Percentiles rank a stretch among this genome's conserved stretches.
Conservation (phyloP, 1,284 basidiomycete species). For the Sanguinoderma infundibulare region DNA sequence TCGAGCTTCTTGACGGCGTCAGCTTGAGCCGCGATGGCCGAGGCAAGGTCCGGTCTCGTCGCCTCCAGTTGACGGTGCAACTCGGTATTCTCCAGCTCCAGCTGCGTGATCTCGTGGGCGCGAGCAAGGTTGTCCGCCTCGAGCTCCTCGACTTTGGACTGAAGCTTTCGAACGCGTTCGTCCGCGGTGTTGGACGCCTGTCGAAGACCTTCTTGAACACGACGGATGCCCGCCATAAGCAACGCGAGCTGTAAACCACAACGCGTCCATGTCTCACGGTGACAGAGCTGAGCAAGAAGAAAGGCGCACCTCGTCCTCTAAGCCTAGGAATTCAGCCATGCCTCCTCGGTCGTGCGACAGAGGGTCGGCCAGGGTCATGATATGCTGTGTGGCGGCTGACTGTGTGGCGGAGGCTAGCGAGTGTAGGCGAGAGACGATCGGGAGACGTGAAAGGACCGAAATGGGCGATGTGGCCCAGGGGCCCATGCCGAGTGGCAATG, state of each 20-base stretch:
- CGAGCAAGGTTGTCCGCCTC: constrained; percentile 22
- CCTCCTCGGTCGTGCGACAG: background rate
- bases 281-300: background rate
- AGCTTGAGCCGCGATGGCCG: constrained; percentile 24
- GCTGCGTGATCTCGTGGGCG: constrained; percentile 11
- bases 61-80: constrained; percentile 21
- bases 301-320: constrained; percentile 25
- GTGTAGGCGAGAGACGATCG: background rate
- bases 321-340: constrained; percentile 11
- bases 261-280: background rate
- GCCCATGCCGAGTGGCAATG: background rate
- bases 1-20: constrained; percentile 24
- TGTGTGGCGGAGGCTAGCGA: background rate
- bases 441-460: background rate
- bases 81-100: constrained; percentile 27
- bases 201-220: constrained; percentile 23
- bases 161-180: constrained; percentile 6
- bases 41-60: constrained; percentile 13
- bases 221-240: constrained; percentile 16
- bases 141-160: constrained; percentile 21
- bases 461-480: background rate
- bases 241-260: constrained; percentile 23
- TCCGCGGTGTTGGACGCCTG: constrained; percentile 7
- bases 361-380: constrained; percentile 9
- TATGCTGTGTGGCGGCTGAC: background rate